Evolutionary conservation across 306 rosid species (phyloP), one percentile per base, ranked within the genome.

Genomic region (Trichosanthes truncata): DNA sequence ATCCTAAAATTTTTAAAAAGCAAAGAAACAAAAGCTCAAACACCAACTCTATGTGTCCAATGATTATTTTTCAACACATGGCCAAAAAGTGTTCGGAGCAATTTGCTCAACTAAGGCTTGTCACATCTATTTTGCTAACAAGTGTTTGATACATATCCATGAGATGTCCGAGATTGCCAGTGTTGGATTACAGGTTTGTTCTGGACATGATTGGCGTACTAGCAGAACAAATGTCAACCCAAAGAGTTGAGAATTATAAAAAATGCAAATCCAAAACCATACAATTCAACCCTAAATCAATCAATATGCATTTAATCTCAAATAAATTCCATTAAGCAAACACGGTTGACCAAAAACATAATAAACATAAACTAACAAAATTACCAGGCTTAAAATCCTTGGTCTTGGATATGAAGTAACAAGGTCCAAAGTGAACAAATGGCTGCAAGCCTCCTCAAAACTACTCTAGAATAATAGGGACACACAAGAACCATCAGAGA

Each of bases 391-490:
- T 21, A 46, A 71, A 45, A 72, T 72, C 57, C 55, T 71, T 45
- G 56, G 33, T 63, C 71, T 63, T 63, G 21, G 71, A 63, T 38
- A 25, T 77, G 31, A 84, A 45, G 46, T 75, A 82, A 78, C 40
- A 82, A 83, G 3, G 85, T 84, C 84, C 81, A 88, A 69, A 21
- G 35, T 76, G 80, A 85, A 79, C 83, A 57, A 83, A 73, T 45
- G 21, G 48, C 73, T 20, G 40, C 45, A 66, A 60, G 65, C 65
- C 20, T 76, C 48, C 78, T 85, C 88, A 85, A 90, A 85, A 86
- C 84, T 82, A 88, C 68, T 84, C 84, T 81, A 83, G 74, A 76
- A 85, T 71, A 67, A 62, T 67, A 43, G 49, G 38, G 36, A 62
- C 35, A 65, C 35, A 65, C 38, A 51, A 23, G 76, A 57, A 33